These are phyloP conservation scores for Theileria annulata DNA, from an alignment of 169 alveolate species.

Conservation along the genomic window DNA sequence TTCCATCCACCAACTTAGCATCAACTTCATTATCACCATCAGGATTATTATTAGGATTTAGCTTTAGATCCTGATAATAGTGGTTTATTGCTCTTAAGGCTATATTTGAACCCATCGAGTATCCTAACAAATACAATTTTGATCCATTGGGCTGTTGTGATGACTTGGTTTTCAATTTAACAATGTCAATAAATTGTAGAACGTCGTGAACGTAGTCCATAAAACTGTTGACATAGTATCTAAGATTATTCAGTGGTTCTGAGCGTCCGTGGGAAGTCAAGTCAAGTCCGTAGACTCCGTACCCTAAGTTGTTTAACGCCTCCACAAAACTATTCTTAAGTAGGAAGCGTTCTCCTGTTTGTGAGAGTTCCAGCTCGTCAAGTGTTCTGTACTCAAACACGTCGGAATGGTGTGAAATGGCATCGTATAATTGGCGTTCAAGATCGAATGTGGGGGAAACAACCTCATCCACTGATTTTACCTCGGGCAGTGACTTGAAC, in stretches of 20 bases:
- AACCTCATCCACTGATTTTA: background rate
- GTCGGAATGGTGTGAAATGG: constrained; percentile 27
- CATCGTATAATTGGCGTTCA: background rate
- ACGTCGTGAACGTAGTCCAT: constrained; percentile 61
- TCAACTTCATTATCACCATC: background rate
- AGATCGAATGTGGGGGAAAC: background rate
- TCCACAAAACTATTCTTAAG: constrained; percentile 55
- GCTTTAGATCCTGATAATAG: background rate
- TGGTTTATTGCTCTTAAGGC: constrained; percentile 19
- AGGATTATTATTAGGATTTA: background rate
- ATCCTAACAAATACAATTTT: constrained; percentile 64
- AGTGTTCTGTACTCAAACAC: constrained; percentile 12
- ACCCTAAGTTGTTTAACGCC: constrained; percentile 47
- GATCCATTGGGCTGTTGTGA: background rate
- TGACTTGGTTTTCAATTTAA: constrained; percentile 14
- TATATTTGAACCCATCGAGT: constrained; percentile 79
- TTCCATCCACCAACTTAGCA: constrained; percentile 61
- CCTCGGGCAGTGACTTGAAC: constrained; percentile 1
- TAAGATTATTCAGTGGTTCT: constrained; percentile 32
- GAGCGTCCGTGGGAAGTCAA: constrained; percentile 64
- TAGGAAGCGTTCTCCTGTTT: constrained; percentile 20
- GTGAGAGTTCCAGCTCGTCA: constrained; percentile 38
- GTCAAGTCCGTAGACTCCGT: constrained; percentile 60
- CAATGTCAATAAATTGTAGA: constrained; percentile 59
- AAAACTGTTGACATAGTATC: constrained; percentile 24